Evolutionary conservation across 2,329 filamentous ascomycete species (phyloP), one percentile per base, ranked within the genome.

Genomic region (Paramyrothecium sp.): DNA sequence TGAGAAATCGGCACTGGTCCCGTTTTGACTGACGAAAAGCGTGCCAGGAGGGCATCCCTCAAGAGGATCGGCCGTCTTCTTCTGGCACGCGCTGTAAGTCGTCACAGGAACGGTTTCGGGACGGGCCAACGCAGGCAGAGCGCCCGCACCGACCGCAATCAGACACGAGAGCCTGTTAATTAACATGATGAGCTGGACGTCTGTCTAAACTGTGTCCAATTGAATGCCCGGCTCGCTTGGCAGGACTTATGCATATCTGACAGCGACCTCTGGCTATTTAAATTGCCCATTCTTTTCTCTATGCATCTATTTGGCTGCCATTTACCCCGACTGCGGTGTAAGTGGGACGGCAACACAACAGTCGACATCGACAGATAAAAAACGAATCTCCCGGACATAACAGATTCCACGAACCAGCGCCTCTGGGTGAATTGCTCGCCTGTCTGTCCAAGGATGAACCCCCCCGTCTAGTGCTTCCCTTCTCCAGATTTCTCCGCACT

Each of bases 21-120:
- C 67, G 22, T 67, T 62, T 38, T 70, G 67, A 58, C 71, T 73
- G n/a, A 79, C 77, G 55, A 73, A 76, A n/a, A 79, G 61, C 3
- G 75, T 78, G 1, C 72, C 71, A 1, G 63, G 51, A 0, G 76
- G 76, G 51, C 76, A 79, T 3, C 75, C 75, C 2, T 70, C 61
- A 7, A 61, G 58, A 1, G 64, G 61, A 19, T 47, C 38, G 38
- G 38, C 38, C n/a, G 38, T 44, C 38, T 44, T 44, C 38, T 44
- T 44, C 38, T 44, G 38, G 13, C 38, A 44, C 13, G 13, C 38
- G 38, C 38, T 44, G n/a, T 44, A 44, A 44, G 38, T 44, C n/a
- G 38, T 44, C 38, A 44, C 38, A 16, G 38, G 38, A 16, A 44
- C 38, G 13, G 38, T 44, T 16, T 44, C n/a, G 4, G 5, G 4